Evolutionary conservation across 768 basidiomycete genomes (phyloP).

Genomic region (Gyrodon lividus): DNA sequence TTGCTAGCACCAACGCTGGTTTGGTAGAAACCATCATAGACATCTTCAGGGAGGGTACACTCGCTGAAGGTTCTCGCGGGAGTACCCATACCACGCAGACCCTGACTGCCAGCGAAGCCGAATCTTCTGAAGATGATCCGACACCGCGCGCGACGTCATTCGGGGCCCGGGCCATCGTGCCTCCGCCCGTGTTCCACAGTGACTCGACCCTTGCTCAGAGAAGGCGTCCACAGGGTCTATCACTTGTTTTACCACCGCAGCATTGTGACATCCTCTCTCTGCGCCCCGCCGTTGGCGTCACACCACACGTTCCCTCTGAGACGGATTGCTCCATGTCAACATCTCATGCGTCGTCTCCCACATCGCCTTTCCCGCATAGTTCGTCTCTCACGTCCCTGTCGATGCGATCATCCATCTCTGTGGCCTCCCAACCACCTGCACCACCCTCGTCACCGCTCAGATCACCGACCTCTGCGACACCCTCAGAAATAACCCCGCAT

Average conservation of each 20-base stretch:
- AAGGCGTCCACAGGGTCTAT: constrained; percentile 12
- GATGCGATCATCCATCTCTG: background rate
- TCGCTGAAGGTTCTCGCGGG: constrained; percentile 3
- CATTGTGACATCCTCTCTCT: background rate
- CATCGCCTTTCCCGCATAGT: constrained; percentile 3
- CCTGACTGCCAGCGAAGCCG: constrained; percentile 3
- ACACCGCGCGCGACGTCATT: constrained; percentile 27
- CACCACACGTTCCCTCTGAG: constrained; percentile 24
- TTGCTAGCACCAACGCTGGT: background rate
- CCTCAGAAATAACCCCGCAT: constrained; percentile 6
- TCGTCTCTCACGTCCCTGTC: constrained; percentile 5
- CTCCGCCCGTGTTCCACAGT: background rate
- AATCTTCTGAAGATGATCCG: constrained; percentile 19
- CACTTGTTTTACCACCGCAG: constrained; percentile 15
- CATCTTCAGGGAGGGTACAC: background rate
- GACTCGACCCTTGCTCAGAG: background rate
- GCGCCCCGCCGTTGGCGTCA: constrained; percentile 22
- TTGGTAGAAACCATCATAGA: constrained; percentile 1
- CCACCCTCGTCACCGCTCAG: constrained; percentile 9
- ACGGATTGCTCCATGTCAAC: constrained; percentile 9
- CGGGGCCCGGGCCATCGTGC: background rate
- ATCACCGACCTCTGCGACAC: constrained; percentile 1
- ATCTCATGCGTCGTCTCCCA: constrained; percentile 15
- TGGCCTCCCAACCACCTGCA: background rate
- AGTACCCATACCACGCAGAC: constrained; percentile 7